Base-by-base conservation (phyloP, 306 rosid species). In the Calophaca sinica region DNA sequence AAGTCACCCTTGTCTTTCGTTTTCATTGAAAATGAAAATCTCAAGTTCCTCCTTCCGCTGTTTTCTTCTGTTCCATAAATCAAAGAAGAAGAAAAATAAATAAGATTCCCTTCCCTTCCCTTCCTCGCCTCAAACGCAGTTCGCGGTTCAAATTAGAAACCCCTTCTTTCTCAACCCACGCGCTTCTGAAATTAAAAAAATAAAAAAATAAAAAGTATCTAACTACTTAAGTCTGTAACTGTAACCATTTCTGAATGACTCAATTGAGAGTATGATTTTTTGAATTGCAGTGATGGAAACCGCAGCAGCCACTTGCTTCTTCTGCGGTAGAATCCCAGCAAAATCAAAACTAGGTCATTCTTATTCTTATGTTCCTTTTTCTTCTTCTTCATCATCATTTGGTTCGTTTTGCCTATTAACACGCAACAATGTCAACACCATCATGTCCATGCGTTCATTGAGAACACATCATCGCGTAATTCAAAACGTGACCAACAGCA, bases 321-420 rank as follows among this genome's bases (percentile, higher is more conserved):
- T 73, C 77, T 80, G 89, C 59, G 82, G 78, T 11, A 44, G 73
- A 65, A 41, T 70, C 64, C 86, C 86, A 4, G 39, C 74, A 29
- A 69, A 45, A 50, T n/a, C 57, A 5, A 73, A 80, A 62, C 51
- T 59, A 13, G 42, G 79, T 14, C 51, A 45, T 11, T 45, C 51
- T 9, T 45, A 7, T 46, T 3, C 53, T 63, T 5, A 55, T 38
- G 6, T 48, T 46, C 79, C 73, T 2, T 71, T 80, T 71, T 35
- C 78, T 44, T 66, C 26, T 20, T 60, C 77, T 66, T 84, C 65
- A 5, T 9, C 50, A 6, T 84, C 72, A 41, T 60, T 51, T 31
- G 71, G 74, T 10, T 80, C 82, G 2, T 57, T 72, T 52, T 53
- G 79, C 36, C 50, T 78, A 3, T 68, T 68, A 49, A 14, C 61